A percentile compares a stretch with the other conserved stretches of the same genome.
These are phyloP conservation scores for Viola odorata DNA, from an alignment of 345 rosid genomes.

Conservation along the genomic window DNA sequence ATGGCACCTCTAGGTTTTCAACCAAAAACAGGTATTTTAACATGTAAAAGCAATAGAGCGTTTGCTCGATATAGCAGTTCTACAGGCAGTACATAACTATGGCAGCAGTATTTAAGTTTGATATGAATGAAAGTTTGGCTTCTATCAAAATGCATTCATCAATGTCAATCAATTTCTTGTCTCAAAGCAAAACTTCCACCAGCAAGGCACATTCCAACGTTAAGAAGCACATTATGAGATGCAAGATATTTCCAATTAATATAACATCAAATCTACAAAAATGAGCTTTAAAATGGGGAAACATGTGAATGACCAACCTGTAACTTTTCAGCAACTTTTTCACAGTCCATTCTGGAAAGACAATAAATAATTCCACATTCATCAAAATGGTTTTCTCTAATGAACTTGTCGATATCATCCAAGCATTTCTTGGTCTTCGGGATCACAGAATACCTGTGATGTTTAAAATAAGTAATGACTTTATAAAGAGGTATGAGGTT, in stretches of 20 bases:
- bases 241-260: neutral
- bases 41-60: too few species aligned
- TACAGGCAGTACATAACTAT: too few species aligned
- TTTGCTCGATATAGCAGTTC: too few species aligned
- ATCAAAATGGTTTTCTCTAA: slow-evolving; percentile 80
- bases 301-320: slow-evolving; percentile 52
- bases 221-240: neutral
- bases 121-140: too few species aligned
- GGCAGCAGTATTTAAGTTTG: too few species aligned
- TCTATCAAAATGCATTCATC: too few species aligned
- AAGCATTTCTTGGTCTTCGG: slow-evolving; percentile 87
- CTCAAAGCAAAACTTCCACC: too few species aligned
- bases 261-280: neutral
- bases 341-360: slow-evolving; percentile 97
- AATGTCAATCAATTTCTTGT: too few species aligned
- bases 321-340: slow-evolving; percentile 84
- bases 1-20: too few species aligned
- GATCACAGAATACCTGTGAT: slow-evolving; percentile 70
- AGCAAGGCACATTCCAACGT: neutral
- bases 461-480: slow-evolving; percentile 26
- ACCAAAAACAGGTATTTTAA: too few species aligned
- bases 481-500: slow-evolving; percentile 13
- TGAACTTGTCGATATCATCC: slow-evolving; percentile 89
- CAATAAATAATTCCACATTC: slow-evolving; percentile 99
- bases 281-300: neutral